Conservation (phyloP, 2,329 filamentous ascomycete genomes). For the Coniochaeta ligniaria region DNA sequence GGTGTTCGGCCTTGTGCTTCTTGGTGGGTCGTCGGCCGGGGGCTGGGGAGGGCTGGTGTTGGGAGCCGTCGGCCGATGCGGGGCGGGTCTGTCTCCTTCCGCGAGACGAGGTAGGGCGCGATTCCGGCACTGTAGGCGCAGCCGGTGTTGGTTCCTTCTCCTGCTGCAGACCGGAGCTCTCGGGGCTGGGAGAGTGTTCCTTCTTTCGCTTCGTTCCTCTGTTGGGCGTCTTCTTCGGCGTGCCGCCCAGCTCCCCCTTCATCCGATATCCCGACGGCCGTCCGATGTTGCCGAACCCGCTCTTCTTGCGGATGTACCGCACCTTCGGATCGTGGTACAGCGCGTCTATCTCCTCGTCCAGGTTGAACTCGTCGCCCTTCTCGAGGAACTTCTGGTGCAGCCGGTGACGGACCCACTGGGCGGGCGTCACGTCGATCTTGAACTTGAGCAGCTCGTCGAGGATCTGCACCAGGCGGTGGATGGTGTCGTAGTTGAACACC, state of each 20-base stretch:
- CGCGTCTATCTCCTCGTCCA: conserved; percentile 42
- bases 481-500: conserved; percentile 46
- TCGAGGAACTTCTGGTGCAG: conserved; percentile 39
- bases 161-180: background rate
- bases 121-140: background rate
- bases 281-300: conserved; percentile 51
- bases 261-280: conserved; percentile 42
- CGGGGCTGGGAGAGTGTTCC: conserved; percentile 5
- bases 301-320: conserved; percentile 38
- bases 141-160: conserved; percentile 7
- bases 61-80: background rate
- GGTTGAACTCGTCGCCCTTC: conserved; percentile 40
- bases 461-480: conserved; percentile 48
- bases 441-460: conserved; percentile 47
- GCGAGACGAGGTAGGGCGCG: background rate
- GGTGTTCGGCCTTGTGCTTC: conserved; percentile 4
- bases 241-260: conserved; percentile 15
- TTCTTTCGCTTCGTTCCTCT: conserved; percentile 16
- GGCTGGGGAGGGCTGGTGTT: background rate
- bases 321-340: conserved; percentile 51
- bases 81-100: background rate
- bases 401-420: conserved; percentile 51
- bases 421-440: conserved; percentile 41
- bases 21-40: background rate
- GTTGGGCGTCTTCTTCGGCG: conserved; percentile 9